Conservation (phyloP, 2,329 filamentous ascomycete species). For the Cladosporium sp. region DNA sequence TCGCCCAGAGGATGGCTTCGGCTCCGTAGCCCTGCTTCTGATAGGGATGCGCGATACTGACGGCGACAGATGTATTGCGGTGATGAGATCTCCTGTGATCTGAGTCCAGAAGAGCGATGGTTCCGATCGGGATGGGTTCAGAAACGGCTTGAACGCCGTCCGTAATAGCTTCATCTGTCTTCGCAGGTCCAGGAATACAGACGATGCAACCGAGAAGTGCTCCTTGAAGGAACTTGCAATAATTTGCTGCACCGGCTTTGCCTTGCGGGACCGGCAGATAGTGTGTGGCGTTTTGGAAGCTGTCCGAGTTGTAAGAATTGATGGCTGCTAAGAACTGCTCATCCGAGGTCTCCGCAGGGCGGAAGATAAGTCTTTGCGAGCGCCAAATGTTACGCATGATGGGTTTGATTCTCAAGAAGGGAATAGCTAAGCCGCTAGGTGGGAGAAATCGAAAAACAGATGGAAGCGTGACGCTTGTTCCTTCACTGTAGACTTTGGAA, state of each 20-base stretch:
- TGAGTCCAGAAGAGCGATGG: slow-evolving; percentile 36
- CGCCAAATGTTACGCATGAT: slow-evolving; percentile 36
- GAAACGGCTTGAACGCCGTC: background rate
- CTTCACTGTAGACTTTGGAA: background rate
- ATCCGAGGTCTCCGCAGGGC: slow-evolving; percentile 40
- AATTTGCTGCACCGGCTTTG: slow-evolving; percentile 32
- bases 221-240: slow-evolving; percentile 32
- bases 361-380: slow-evolving; percentile 44
- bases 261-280: slow-evolving; percentile 37
- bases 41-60: slow-evolving; percentile 41
- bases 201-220: slow-evolving; percentile 43
- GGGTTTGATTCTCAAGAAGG: background rate
- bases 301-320: slow-evolving; percentile 18
- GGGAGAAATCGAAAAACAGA: background rate
- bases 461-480: background rate
- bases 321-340: slow-evolving; percentile 33
- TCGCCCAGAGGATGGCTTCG: slow-evolving; percentile 52
- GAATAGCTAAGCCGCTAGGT: background rate
- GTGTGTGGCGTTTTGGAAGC: slow-evolving; percentile 22
- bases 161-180: background rate
- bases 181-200: slow-evolving; percentile 37
- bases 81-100: slow-evolving; percentile 40
- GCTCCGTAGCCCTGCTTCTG: slow-evolving; percentile 49
- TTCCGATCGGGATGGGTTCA: slow-evolving; percentile 37
- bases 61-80: slow-evolving; percentile 45